Conservation (phyloP, 768 basidiomycete genomes). For the Pulveroboletus sp. region DNA sequence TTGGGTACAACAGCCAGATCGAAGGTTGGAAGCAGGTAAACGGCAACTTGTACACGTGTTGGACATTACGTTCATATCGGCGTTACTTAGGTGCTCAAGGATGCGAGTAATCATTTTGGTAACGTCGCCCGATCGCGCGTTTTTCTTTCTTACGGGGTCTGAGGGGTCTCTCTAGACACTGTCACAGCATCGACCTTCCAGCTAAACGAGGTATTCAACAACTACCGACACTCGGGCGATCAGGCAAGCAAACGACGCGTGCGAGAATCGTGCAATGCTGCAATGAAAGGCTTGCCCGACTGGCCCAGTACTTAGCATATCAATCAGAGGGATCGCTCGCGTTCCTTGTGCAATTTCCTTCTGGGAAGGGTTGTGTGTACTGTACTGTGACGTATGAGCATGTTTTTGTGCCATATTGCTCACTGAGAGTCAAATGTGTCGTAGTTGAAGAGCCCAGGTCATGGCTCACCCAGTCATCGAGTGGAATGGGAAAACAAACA, state of each 20-base stretch:
- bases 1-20: constrained; percentile 48
- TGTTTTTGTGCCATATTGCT: not conserved
- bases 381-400: constrained; percentile 7
- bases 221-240: constrained; percentile 74
- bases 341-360: not conserved
- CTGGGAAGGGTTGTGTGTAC: not conserved
- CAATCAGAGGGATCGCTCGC: not conserved
- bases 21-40: constrained; percentile 54
- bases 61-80: not conserved
- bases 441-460: not conserved
- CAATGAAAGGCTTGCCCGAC: constrained; percentile 64
- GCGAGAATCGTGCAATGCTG: constrained; percentile 74
- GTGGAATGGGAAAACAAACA: not conserved
- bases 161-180: constrained; percentile 26
- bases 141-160: not conserved
- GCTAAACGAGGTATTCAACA: constrained; percentile 66
- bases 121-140: constrained; percentile 12
- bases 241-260: constrained; percentile 68
- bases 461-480: not conserved
- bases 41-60: not conserved
- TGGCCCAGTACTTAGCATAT: constrained; percentile 48
- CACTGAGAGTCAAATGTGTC: too few relatives aligned
- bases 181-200: constrained; percentile 70
- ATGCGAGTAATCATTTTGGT: constrained; percentile 53
- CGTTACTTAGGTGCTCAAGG: constrained; percentile 44